These are phyloP conservation scores for Trichomonascaceae sp. DNA, from an alignment of 1,139 yeast genomes.

Conservation along the genomic window DNA sequence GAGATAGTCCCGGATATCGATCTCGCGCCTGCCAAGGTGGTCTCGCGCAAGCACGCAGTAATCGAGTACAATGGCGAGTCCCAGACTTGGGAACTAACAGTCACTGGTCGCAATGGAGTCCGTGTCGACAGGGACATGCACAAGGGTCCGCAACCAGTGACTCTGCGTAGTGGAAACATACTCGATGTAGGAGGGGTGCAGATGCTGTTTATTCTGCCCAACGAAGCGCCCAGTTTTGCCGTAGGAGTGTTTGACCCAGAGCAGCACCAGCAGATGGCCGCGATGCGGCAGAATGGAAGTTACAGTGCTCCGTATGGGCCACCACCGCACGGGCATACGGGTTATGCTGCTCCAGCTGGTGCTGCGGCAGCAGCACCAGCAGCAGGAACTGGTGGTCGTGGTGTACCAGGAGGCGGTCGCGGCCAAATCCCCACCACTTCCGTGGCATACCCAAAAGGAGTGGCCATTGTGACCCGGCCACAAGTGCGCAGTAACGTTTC, in stretches of 20 bases:
- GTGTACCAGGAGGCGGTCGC: neutral
- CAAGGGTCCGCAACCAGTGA: conserved; percentile 31
- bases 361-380: conserved; percentile 2
- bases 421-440: neutral
- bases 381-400: conserved; percentile 1
- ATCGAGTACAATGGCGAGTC: conserved; percentile 64
- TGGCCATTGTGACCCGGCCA: conserved; percentile 28
- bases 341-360: conserved; percentile 4
- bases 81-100: conserved; percentile 75
- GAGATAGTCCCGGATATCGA: conserved; percentile 60
- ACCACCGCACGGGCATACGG: conserved; percentile 2
- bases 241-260: neutral
- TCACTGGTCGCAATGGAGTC: conserved; percentile 85
- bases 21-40: conserved; percentile 93
- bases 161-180: conserved; percentile 68
- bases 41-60: conserved; percentile 77
- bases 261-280: conserved; percentile 1
- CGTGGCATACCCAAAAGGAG: conserved; percentile 27
- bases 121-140: conserved; percentile 52
- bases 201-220: conserved; percentile 97
- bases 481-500: conserved; percentile 21
- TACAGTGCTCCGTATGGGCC: neutral
- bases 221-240: conserved; percentile 31
- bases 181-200: conserved; percentile 94
- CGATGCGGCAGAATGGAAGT: conserved; percentile 1